Conservation (phyloP, 148 eudicot genomes). For the Chenopodium album region DNA sequence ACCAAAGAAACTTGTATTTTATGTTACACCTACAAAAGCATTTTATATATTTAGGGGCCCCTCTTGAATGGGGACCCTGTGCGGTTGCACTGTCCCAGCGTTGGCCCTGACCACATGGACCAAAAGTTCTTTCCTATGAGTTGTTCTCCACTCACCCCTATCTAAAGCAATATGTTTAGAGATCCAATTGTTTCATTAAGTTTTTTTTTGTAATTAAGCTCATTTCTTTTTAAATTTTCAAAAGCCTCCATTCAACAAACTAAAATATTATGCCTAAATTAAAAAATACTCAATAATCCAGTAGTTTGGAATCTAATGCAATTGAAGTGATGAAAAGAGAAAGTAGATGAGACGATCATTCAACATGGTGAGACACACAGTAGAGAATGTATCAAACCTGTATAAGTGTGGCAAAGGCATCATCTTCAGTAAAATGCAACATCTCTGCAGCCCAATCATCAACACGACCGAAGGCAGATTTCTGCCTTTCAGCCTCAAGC, state of each 20-base stretch:
- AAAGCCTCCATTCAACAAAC: background rate
- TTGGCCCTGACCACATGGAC: background rate
- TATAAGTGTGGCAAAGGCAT: conserved; percentile 71
- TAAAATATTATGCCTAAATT: background rate
- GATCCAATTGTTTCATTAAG: no score
- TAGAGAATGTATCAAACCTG: conserved; percentile 46
- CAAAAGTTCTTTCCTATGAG: background rate
- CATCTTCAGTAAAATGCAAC: conserved; percentile 64
- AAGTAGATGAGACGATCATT: background rate
- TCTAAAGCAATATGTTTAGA: background rate
- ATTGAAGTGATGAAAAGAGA: background rate
- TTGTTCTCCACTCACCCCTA: background rate
- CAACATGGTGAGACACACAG: background rate
- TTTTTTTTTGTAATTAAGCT: no score
- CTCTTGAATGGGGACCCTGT: no score
- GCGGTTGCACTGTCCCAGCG: no score
- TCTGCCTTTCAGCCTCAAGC: conserved; percentile 90
- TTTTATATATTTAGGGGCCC: no score
- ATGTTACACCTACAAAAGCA: no score
- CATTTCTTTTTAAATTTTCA: background rate
- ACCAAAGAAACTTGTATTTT: no score
- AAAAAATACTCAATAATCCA: background rate
- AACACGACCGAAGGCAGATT: conserved; percentile 42
- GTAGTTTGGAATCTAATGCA: background rate
- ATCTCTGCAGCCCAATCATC: conserved; percentile 71